Evolutionary conservation across 2,329 filamentous ascomycete genomes (phyloP).

Genomic region (Colletotrichum truncatum): DNA sequence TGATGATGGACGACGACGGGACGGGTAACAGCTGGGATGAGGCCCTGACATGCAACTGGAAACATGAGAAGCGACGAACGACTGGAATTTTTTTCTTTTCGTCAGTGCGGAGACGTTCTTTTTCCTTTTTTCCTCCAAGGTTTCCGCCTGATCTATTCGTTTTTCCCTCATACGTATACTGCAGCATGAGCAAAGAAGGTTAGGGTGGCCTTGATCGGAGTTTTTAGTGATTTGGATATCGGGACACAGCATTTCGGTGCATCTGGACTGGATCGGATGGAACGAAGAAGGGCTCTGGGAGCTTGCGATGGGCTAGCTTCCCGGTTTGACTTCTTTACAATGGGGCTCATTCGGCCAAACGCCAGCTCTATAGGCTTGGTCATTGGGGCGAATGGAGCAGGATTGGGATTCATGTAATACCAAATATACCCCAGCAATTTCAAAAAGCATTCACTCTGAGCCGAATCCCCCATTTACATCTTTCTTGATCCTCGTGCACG

Average conservation of each 20-base stretch:
- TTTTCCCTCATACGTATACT: constrained; percentile 10
- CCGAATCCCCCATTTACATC: background rate
- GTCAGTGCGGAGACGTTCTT: constrained; percentile 6
- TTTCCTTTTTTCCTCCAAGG: too few species aligned
- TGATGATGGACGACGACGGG: constrained; percentile 26
- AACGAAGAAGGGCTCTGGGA: constrained; percentile 38
- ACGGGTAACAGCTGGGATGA: constrained; percentile 34
- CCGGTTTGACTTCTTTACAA: constrained; percentile 28
- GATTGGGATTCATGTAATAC: constrained; percentile 30
- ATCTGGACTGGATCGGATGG: constrained; percentile 33
- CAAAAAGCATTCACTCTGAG: constrained; percentile 3
- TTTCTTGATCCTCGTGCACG: background rate
- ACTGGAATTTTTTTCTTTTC: background rate
- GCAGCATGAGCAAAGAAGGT: constrained; percentile 26
- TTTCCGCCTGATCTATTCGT: too few species aligned
- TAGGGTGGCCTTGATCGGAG: constrained; percentile 14
- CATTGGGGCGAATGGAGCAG: constrained; percentile 12
- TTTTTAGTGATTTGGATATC: constrained; percentile 14
- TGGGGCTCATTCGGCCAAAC: background rate
- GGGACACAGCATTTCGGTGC: constrained; percentile 30
- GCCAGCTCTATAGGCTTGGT: constrained; percentile 1
- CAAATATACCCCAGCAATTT: constrained; percentile 27
- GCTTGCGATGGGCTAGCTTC: constrained; percentile 40
- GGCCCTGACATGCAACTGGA: constrained; percentile 18
- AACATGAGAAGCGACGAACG: constrained; percentile 28